Base-by-base conservation (phyloP, 768 basidiomycete species). In the Calocybe gangraenosa region DNA sequence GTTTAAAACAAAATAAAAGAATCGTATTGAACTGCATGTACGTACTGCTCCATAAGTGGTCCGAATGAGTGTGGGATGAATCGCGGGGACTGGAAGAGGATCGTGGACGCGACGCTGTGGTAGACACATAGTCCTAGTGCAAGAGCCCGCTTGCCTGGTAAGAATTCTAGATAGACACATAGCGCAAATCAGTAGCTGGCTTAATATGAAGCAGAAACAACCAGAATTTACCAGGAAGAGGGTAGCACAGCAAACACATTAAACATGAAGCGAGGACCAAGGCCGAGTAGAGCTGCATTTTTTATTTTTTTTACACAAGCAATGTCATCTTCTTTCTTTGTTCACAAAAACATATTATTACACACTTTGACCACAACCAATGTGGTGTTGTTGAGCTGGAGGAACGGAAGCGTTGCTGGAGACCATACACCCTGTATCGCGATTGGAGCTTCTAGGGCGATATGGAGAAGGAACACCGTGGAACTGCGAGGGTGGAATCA, bases 101-200 rank as follows among this genome's bases (percentile, higher is more conserved):
- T 65, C 2, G 87, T 89, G 1, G 88, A 87, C 40, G 73, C 74
- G 23, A 83, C 63, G 47, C 71, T 80, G 61, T 92, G 89, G 61
- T 92, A 92, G 11, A 90, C 55, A 50, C 83, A 82, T 2, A 92
- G 74, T 8, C 72, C 79, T 21, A 92, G 81, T 2, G 85, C 90
- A 7, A 92, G 63, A 0, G 87, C 90, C 13, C 90, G 80, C 67
- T 92, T 92, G 9, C 88, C 88, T 0, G 89, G 90, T 2, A 92
- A 66, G 62, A 87, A 90, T 54, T 92, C 89, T 87, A 50, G 32
- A 11, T 41, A 7, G 20, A 30, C 3, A 33, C 23, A 21, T 15
- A 17, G 42, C 10, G 5, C 21, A n/a, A 7, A 38, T 30, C 5
- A 23, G 32, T 32, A 49, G n/a, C n/a, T n/a, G n/a, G n/a, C n/a